These are phyloP conservation scores for Suillus paluster DNA, from an alignment of 768 basidiomycete genomes.

Conservation along the genomic window DNA sequence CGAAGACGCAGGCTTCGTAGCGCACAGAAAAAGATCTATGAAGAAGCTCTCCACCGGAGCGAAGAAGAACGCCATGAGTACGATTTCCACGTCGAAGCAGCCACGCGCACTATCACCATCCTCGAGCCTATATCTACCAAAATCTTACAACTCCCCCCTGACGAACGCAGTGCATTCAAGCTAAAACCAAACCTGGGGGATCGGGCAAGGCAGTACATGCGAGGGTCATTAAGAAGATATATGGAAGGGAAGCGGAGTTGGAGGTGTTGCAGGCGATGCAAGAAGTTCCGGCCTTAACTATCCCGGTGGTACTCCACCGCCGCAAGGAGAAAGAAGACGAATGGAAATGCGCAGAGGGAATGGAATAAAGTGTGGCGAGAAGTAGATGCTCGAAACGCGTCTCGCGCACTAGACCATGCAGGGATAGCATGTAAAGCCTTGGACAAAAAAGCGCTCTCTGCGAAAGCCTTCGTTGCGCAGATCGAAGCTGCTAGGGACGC, in stretches of 20 bases:
- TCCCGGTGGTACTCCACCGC: conserved; percentile 87
- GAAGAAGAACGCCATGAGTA: conserved; percentile 99
- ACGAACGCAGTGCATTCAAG: conserved; percentile 82
- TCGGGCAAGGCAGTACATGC: conserved; percentile 87
- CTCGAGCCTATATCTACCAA: conserved; percentile 93
- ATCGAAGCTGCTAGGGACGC: conserved; percentile 86
- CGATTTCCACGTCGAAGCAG: conserved; percentile 97
- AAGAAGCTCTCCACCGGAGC: conserved; percentile 93
- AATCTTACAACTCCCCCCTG: conserved; percentile 74
- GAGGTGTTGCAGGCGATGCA: conserved; percentile 90
- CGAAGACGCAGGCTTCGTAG: conserved; percentile 90
- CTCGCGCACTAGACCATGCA: conserved; percentile 93
- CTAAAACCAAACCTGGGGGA: conserved; percentile 87
- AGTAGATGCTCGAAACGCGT: conserved; percentile 92
- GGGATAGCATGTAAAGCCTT: conserved; percentile 86
- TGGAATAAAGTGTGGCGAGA: conserved; percentile 99
- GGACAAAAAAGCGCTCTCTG: conserved; percentile 84
- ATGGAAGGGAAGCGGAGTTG: conserved; percentile 82
- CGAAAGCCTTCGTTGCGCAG: conserved; percentile 79
- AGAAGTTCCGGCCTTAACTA: conserved; percentile 85
- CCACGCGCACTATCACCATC: conserved; percentile 85
- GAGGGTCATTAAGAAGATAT: conserved; percentile 95
- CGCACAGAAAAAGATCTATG: conserved; percentile 94
- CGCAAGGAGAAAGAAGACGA: conserved; percentile 97
- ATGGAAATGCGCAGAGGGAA: conserved; percentile 96